These are phyloP conservation scores for Boechera retrofracta DNA, from an alignment of 345 rosid species.

Conservation along the genomic window DNA sequence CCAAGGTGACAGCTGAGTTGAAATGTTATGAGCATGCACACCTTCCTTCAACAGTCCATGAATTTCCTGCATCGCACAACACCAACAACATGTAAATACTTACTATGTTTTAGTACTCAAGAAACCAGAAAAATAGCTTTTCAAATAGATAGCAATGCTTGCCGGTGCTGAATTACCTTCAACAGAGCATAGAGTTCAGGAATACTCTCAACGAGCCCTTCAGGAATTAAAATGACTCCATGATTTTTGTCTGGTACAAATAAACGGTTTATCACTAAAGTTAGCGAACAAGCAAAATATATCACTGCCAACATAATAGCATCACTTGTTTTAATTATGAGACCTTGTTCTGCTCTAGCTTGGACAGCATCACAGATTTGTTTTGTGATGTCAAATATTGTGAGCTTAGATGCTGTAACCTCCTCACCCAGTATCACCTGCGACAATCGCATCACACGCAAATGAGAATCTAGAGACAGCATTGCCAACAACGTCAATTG, in stretches of 20 bases:
- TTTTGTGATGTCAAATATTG: constrained; percentile 84
- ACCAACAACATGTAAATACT: constrained; percentile 25
- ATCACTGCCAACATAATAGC: constrained; percentile 22
- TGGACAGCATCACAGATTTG: constrained; percentile 98
- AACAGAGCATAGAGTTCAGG: constrained; percentile 93
- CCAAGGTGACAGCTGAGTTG: constrained; percentile 91
- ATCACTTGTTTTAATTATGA: background rate
- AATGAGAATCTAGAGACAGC: constrained; percentile 24
- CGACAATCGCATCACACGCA: constrained; percentile 16
- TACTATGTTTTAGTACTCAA: background rate
- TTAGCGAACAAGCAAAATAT: constrained; percentile 40
- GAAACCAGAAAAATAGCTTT: background rate
- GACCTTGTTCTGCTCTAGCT: constrained; percentile 90
- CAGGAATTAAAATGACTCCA: constrained; percentile 94
- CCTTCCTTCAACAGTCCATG: constrained; percentile 74
- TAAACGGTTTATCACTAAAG: background rate
- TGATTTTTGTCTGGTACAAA: constrained; percentile 76
- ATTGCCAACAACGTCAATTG: background rate
- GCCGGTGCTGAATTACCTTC: constrained; percentile 59
- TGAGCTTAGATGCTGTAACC: constrained; percentile 97
- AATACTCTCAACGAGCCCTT: constrained; percentile 95
- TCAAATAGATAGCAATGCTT: background rate
- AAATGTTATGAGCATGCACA: constrained; percentile 63
- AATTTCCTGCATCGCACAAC: constrained; percentile 65
- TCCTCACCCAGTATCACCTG: constrained; percentile 70